Conservation (phyloP, 2,329 filamentous ascomycete species). For the Cladobotryum mycophilum region DNA sequence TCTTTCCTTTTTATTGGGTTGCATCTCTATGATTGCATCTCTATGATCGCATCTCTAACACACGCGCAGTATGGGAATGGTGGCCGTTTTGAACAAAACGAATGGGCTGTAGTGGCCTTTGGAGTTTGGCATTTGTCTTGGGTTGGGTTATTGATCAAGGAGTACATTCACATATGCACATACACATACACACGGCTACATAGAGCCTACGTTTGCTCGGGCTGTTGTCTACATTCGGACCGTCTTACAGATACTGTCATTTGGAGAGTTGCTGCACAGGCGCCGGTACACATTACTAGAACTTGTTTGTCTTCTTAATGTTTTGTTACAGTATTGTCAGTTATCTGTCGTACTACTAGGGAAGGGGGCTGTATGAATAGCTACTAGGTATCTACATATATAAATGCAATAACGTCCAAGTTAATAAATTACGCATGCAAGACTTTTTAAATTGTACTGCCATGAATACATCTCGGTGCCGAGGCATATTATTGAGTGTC, state of each 20-base stretch:
- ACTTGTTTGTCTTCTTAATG: slow-evolving; percentile 19
- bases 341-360: slow-evolving; percentile 3
- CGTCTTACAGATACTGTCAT: too few species aligned
- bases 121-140: slow-evolving; percentile 3
- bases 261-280: too few species aligned
- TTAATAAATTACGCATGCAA: neutral
- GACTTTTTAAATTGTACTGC: neutral
- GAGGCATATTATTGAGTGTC: too few species aligned
- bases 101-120: neutral
- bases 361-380: slow-evolving; percentile 10
- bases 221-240: too few species aligned
- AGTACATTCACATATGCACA: too few species aligned
- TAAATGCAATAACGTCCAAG: slow-evolving; percentile 1
- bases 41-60: slow-evolving; percentile 6
- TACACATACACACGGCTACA: too few species aligned
- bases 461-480: slow-evolving; percentile 19
- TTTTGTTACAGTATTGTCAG: slow-evolving; percentile 18
- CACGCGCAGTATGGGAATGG: neutral
- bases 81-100: neutral
- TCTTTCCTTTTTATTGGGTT: slow-evolving; percentile 16
- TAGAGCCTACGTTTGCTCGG: too few species aligned
- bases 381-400: neutral
- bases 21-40: slow-evolving; percentile 13
- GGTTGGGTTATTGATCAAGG: too few species aligned
- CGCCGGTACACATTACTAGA: neutral